Evolutionary conservation across 352 stramenopile species (phyloP).

Genomic region (Blastocystis sp.): DNA sequence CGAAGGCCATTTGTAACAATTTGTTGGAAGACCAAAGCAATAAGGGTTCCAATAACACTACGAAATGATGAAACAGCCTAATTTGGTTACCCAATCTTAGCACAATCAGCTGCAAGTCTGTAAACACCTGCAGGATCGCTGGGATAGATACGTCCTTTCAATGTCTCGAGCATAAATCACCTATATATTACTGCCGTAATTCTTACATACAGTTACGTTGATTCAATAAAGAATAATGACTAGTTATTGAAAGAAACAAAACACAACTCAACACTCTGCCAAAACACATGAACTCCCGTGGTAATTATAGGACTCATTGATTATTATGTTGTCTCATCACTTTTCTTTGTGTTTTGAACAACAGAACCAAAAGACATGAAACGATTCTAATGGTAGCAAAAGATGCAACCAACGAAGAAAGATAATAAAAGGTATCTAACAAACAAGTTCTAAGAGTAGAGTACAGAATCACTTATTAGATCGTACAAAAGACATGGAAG

Average conservation of each 20-base stretch:
- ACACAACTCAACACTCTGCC: conserved; percentile 26
- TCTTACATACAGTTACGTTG: background rate
- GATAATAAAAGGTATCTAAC: background rate
- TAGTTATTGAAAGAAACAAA: conserved; percentile 4
- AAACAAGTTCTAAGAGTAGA: background rate
- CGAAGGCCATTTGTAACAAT: background rate
- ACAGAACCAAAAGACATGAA: too few species aligned
- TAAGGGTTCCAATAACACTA: conserved; percentile 36
- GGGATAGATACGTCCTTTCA: conserved; percentile 8
- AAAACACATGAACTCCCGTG: conserved; percentile 26
- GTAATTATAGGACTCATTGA: background rate
- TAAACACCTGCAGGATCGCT: conserved; percentile 35
- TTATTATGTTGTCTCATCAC: background rate
- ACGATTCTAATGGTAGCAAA: too few species aligned
- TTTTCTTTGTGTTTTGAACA: background rate
- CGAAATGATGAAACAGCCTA: background rate
- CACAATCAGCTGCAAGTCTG: background rate
- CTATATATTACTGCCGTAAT: background rate
- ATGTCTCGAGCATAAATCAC: background rate
- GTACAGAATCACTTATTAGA: background rate
- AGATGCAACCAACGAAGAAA: background rate
- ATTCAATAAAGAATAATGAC: conserved; percentile 30
- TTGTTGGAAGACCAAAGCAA: background rate
- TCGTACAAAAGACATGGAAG: conserved; percentile 44
- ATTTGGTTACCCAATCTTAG: background rate